phyloP scores from a whole-genome alignment of 2,329 filamentous ascomycete genomes.

The Aspergillus niger region DNA sequence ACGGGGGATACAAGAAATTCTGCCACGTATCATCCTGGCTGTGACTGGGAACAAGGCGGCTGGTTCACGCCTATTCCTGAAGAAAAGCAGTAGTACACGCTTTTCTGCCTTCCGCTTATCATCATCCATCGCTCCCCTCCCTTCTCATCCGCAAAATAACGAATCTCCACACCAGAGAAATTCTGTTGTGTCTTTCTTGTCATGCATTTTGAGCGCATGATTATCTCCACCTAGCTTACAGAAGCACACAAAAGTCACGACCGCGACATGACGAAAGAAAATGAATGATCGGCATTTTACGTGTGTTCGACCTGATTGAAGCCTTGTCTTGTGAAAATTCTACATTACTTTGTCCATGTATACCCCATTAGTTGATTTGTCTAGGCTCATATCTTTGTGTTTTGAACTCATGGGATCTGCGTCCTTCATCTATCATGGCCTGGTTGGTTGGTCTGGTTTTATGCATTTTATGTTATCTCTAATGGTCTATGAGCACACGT shows the following conservation, averaged over 20 bases:
- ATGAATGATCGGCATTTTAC: neutral
- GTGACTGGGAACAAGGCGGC: constrained; percentile 77
- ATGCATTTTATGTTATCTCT: neutral
- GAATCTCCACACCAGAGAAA: neutral
- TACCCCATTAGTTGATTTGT: constrained; percentile 6
- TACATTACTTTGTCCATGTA: neutral
- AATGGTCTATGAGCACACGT: constrained; percentile 2
- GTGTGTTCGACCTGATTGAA: neutral
- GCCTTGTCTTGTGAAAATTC: neutral
- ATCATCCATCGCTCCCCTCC: neutral
- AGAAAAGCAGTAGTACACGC: neutral
- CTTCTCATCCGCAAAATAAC: neutral
- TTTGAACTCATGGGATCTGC: neutral
- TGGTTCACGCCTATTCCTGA: constrained; percentile 62
- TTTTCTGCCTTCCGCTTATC: neutral
- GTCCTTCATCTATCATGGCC: neutral
- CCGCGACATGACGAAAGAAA: neutral
- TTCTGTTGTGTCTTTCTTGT: neutral
- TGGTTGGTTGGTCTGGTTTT: neutral
- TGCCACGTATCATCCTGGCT: constrained; percentile 69
- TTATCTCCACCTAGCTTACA: neutral
- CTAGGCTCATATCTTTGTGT: neutral
- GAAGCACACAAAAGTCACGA: neutral
- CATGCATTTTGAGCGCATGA: neutral
- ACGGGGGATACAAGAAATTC: constrained; percentile 59